phyloP scores from a whole-genome alignment of 495 filamentous ascomycete species.

The Penicillium ochrochloron region DNA sequence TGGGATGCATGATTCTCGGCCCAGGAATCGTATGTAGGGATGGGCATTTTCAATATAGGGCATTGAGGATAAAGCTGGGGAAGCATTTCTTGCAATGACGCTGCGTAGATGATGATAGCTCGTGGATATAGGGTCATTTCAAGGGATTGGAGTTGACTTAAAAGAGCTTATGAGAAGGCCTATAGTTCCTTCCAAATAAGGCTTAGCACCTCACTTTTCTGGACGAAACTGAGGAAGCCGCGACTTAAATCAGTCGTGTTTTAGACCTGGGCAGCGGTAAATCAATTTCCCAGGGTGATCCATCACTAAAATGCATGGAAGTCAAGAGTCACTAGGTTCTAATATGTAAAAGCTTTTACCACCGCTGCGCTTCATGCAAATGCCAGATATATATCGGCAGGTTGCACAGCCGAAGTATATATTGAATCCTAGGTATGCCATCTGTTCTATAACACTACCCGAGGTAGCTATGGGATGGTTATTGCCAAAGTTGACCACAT shows the following conservation, averaged over 20 bases:
- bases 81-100: not conserved
- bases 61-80: not conserved
- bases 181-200: not conserved
- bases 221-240: not conserved
- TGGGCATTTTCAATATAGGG: not conserved
- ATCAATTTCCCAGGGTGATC: too few species aligned
- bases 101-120: not conserved
- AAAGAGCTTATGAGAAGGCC: not conserved
- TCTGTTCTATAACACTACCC: too few species aligned
- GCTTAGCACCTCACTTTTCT: not conserved
- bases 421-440: too few species aligned
- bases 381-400: too few species aligned
- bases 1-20: not conserved
- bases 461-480: too few species aligned
- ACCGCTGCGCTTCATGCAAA: too few species aligned
- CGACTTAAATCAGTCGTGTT: not conserved
- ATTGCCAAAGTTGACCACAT: too few species aligned
- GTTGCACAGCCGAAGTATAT: too few species aligned
- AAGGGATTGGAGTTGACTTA: not conserved
- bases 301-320: too few species aligned
- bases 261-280: not conserved
- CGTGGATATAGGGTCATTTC: not conserved
- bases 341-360: too few species aligned
- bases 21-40: not conserved
- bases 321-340: too few species aligned